Base-by-base conservation (phyloP, 139 green algal genomes). In the Prasinococcaceae sp. region DNA sequence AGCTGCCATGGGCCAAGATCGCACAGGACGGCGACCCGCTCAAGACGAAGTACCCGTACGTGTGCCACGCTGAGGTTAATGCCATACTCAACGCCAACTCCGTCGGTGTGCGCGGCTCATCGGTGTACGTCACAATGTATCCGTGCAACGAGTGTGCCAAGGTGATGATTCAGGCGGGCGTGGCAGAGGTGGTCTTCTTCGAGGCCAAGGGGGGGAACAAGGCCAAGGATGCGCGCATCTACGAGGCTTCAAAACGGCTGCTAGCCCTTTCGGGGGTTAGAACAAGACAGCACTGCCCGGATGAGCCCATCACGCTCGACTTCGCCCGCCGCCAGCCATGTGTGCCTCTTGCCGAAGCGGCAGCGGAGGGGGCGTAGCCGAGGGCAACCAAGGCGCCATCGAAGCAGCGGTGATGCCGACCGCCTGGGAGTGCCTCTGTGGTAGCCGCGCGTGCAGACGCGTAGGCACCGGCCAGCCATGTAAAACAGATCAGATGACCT, bases 81-180 rank as follows among this genome's bases (percentile, higher is more conserved):
- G 89, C 90, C 6, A 85, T 98, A 46, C 73, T 98, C 14, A 98
- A 98, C 68, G 93, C 86, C 26, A 69, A 74, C 9, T 47, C 38
- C 5, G 25, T 25, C 6, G 28, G 28, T 12, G 28, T 57, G 27
- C 26, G 29, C 26, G 29, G 35, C 16, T 49, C 45, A 61, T 17
- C 24, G 10, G 17, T 98, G 8, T 98, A 92, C 60, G 90, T 98
- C 17, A 98, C 90, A 20, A 88, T 98, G 76, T 96, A 94, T 50
- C 90, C 90, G 2, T 98, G 90, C 82, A 95, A 95, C 55, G 90
- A 98, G 69, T 98, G 90, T 71, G 84, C 90, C 47, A 98, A 98
- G 75, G 75, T 98, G 33, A 79, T 98, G 46, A 97, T 98, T 35
- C 89, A 97, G 64, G 81, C 84, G 17, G 86, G 86, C 43, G 85